Base-by-base conservation (phyloP, 768 basidiomycete genomes). In the Boletus rubroflammeus region DNA sequence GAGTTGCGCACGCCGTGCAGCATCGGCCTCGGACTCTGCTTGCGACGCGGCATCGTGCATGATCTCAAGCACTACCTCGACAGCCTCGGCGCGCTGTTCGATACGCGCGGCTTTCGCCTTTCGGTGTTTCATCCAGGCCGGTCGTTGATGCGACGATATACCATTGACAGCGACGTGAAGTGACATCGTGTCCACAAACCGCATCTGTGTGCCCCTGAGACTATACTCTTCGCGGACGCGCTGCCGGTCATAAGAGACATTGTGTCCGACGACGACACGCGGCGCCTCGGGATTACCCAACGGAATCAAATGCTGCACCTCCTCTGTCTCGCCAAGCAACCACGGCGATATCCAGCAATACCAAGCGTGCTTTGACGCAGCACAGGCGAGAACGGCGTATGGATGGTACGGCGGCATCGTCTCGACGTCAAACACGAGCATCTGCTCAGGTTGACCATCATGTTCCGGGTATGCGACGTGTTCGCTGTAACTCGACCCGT, bases 311-410 rank as follows among this genome's bases (percentile, higher is more conserved):
- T 95, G 91, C 32, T 74, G 70, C 0, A 70, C 66, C 41, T 82
- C 74, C 19, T 82, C 74, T 47, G 85, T 76, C 60, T 81, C 77
- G 14, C 81, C 81, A 5, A 94, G 77, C 10, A 97, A 71, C 93
- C 93, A 96, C 0, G 97, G 97, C 0, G 91, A 94, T 57, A 97
- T 83, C 95, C 97, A 99, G 3, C 83, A 82, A 66, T 98, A 99
- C 96, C 97, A 98, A 1, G 84, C 87, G 46, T 83, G 84, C 23
- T 80, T 76, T 5, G 93, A 86, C 2, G 82, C 90, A 3, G 95
- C 95, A 55, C 85, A 87, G 1, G 97, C 95, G 77, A 98, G 87
- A 66, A 98, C 75, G 13, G 96, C 81, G 65, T 83, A 93, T 2
- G 85, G 85, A 46, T 89, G 81, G 65, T 90, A 82, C 26, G 82